Conservation (phyloP, 352 stramenopile genomes). For the Pythium periplocum region DNA sequence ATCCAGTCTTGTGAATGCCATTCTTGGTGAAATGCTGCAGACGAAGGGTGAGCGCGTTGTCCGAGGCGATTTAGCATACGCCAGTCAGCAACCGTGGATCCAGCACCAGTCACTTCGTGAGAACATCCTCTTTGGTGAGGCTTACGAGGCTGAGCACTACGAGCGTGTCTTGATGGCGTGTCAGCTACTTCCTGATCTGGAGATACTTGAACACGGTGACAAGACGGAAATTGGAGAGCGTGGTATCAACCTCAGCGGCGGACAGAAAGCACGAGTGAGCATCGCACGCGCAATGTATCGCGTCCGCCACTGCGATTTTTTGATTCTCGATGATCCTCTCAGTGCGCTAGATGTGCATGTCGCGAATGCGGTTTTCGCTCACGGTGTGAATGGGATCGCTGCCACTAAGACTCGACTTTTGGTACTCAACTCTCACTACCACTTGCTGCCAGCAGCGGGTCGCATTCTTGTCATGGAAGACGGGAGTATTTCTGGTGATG, state of each 20-base stretch:
- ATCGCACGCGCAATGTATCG: conserved; percentile 60
- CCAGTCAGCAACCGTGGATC: conserved; percentile 90
- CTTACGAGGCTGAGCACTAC: conserved; percentile 33
- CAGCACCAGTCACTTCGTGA: conserved; percentile 84
- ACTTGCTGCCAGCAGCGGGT: conserved; percentile 16
- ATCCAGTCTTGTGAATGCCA: conserved; percentile 41
- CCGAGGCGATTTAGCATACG: conserved; percentile 56
- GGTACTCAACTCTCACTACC: conserved; percentile 22
- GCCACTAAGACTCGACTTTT: conserved; percentile 28
- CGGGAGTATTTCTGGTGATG: too few species aligned
- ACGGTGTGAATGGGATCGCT: conserved; percentile 27
- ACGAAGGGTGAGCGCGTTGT: conserved; percentile 19
- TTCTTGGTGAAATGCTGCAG: conserved; percentile 46
- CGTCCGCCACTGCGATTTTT: conserved; percentile 37
- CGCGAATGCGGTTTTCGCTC: conserved; percentile 29
- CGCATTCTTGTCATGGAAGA: conserved; percentile 18
- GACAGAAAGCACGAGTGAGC: conserved; percentile 69
- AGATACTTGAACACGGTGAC: conserved; percentile 44
- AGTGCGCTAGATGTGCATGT: conserved; percentile 56
- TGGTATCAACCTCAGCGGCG: conserved; percentile 82
- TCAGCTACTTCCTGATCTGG: conserved; percentile 36
- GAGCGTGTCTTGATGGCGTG: conserved; percentile 25
- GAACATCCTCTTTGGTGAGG: conserved; percentile 86
- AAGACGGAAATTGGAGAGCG: conserved; percentile 63
- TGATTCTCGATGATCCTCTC: conserved; percentile 63